Evolutionary conservation across 345 rosid genomes (phyloP).

Genomic region (Aquilaria malaccensis): DNA sequence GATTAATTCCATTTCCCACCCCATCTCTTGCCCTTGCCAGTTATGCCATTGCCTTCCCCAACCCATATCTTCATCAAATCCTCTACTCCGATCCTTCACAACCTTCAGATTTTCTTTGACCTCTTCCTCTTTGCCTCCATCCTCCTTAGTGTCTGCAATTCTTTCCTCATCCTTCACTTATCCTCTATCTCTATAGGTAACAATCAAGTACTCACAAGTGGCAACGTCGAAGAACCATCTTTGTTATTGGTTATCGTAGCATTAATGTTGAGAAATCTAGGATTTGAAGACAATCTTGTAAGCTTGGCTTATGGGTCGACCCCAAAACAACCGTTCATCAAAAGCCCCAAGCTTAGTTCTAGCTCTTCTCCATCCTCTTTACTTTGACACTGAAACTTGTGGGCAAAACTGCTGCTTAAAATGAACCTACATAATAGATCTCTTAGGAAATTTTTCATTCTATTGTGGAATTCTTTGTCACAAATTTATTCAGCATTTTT

Average conservation of each 20-base stretch:
- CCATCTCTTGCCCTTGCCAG: too few species aligned
- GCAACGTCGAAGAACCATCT: slow-evolving; percentile 13
- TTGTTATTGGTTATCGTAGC: slow-evolving; percentile 15
- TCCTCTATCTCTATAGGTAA: slow-evolving; percentile 58
- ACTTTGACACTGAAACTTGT: slow-evolving; percentile 5
- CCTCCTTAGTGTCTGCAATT: slow-evolving; percentile 54
- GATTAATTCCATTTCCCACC: too few species aligned
- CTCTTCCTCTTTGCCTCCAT: slow-evolving; percentile 77
- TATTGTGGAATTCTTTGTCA: slow-evolving; percentile 23
- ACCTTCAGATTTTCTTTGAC: slow-evolving; percentile 44
- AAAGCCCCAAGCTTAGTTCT: slow-evolving; percentile 73
- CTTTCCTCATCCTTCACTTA: slow-evolving; percentile 71
- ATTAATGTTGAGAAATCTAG: slow-evolving; percentile 35
- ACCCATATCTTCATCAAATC: slow-evolving; percentile 16
- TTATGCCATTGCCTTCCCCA: too few species aligned
- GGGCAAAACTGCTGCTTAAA: slow-evolving; percentile 17
- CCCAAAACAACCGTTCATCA: slow-evolving; percentile 76
- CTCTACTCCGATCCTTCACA: slow-evolving; percentile 17
- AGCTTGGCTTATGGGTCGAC: slow-evolving; percentile 57
- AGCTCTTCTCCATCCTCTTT: slow-evolving; percentile 41
- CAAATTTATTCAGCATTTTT: slow-evolving; percentile 23
- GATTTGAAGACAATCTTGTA: slow-evolving; percentile 48
- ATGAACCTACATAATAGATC: slow-evolving; percentile 35
- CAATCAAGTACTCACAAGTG: slow-evolving; percentile 50
- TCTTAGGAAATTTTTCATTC: slow-evolving; percentile 12